phyloP scores from a whole-genome alignment of 2,329 filamentous ascomycete species.

The Cercospora canescens region DNA sequence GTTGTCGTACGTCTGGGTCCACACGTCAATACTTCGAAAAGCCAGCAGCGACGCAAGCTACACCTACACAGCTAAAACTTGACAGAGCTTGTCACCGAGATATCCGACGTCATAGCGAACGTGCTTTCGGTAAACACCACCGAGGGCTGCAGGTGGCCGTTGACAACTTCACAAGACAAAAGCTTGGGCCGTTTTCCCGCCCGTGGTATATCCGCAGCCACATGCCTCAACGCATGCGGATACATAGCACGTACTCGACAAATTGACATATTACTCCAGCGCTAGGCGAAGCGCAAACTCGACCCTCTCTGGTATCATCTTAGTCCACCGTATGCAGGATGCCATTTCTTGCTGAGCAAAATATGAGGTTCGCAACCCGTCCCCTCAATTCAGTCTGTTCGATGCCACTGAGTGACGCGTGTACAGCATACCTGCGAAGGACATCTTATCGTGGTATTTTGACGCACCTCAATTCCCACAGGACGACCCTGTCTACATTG shows the following conservation, averaged over 20 bases:
- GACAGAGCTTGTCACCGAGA: neutral
- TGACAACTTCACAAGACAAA: neutral
- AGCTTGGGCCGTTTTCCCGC: neutral
- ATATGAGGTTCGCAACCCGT: neutral
- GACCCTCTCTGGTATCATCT: neutral
- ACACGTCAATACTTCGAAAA: neutral
- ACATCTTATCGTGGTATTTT: constrained; percentile 49
- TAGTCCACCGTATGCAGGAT: neutral
- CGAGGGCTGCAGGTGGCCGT: neutral
- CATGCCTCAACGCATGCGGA: neutral
- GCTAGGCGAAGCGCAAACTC: neutral
- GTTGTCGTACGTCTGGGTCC: too few relatives aligned
- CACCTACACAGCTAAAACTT: too few relatives aligned
- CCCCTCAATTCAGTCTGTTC: neutral
- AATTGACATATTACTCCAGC: neutral
- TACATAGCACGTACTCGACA: neutral
- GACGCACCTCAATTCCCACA: constrained; percentile 48
- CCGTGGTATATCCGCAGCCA: neutral
- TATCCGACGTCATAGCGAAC: neutral
- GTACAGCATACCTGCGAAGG: neutral
- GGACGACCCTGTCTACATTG: constrained; percentile 53
- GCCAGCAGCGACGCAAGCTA: neutral
- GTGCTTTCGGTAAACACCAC: neutral
- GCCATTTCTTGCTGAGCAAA: neutral
- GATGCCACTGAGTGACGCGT: too few relatives aligned